phyloP scores from a whole-genome alignment of 139 green algal species.

The Tetradesmus lagerheimii region DNA sequence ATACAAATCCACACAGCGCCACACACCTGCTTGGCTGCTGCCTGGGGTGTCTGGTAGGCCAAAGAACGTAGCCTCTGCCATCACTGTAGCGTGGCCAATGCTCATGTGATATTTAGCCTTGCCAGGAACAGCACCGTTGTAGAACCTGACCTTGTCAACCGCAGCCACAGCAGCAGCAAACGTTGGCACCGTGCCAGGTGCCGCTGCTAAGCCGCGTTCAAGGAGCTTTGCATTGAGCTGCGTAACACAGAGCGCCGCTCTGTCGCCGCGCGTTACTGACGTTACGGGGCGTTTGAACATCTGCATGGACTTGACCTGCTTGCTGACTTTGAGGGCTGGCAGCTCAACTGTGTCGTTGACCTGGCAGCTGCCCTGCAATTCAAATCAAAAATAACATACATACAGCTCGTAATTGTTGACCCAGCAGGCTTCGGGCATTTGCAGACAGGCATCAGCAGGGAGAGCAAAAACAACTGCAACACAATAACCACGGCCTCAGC shows the following conservation, averaged over 20 bases:
- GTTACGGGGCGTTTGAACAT: slow-evolving; percentile 86
- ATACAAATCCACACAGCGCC: background rate
- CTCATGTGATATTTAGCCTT: slow-evolving; percentile 86
- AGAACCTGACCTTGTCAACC: slow-evolving; percentile 88
- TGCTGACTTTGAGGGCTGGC: slow-evolving; percentile 72
- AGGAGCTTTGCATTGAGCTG: slow-evolving; percentile 87
- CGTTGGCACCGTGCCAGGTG: slow-evolving; percentile 79
- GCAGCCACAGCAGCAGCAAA: slow-evolving; percentile 80
- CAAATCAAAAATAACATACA: too few relatives aligned
- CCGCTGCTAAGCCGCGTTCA: slow-evolving; percentile 86
- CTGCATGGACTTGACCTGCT: slow-evolving; percentile 92
- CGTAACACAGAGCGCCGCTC: slow-evolving; percentile 91
- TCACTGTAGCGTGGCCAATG: slow-evolving; percentile 86
- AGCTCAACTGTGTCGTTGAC: slow-evolving; percentile 89
- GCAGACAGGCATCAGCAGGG: too few relatives aligned
- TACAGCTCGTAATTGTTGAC: too few relatives aligned
- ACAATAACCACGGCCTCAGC: too few relatives aligned
- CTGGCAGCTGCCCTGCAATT: slow-evolving; percentile 63
- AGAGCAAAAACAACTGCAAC: too few relatives aligned
- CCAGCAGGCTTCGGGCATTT: too few relatives aligned
- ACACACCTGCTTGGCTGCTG: slow-evolving; percentile 14
- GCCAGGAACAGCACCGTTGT: slow-evolving; percentile 57
- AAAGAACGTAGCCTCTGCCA: slow-evolving; percentile 89
- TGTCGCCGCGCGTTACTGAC: slow-evolving; percentile 69
- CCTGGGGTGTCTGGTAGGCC: slow-evolving; percentile 60